phyloP scores from a whole-genome alignment of 805 yeast species.

The Sugiyamaella marilandica region DNA sequence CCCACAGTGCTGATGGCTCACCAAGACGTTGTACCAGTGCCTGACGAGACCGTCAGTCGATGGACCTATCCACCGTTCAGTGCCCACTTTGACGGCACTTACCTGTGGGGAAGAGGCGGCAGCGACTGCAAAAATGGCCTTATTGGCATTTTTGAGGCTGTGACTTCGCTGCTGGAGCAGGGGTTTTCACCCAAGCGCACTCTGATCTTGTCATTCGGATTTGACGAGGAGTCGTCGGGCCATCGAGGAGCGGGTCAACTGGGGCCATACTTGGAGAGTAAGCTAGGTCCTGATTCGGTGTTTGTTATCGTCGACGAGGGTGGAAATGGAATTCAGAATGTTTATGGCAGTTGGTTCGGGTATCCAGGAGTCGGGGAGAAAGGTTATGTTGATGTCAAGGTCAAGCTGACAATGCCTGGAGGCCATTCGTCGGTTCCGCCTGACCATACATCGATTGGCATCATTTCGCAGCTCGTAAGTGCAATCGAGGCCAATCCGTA shows the following conservation, averaged over 20 bases:
- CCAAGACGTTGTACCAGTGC: constrained; percentile 78
- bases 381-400: constrained; percentile 48
- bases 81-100: constrained; percentile 62
- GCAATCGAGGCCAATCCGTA: constrained; percentile 56
- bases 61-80: constrained; percentile 69
- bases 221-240: constrained; percentile 76
- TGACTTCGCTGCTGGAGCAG: constrained; percentile 49
- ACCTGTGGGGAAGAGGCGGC: constrained; percentile 73
- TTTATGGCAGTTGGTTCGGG: constrained; percentile 47
- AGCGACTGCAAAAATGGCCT: constrained; percentile 70
- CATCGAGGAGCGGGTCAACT: constrained; percentile 54
- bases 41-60: constrained; percentile 44
- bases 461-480: constrained; percentile 54
- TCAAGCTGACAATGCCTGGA: constrained; percentile 57
- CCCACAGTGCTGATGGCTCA: constrained; percentile 73
- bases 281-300: constrained; percentile 57
- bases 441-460: constrained; percentile 74
- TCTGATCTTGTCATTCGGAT: constrained; percentile 62
- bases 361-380: constrained; percentile 58
- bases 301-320: constrained; percentile 74
- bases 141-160: constrained; percentile 60
- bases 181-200: constrained; percentile 61
- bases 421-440: constrained; percentile 84
- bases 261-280: constrained; percentile 42
- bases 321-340: constrained; percentile 35